These are phyloP conservation scores for Schizophyllum amplum DNA, from an alignment of 1,284 basidiomycete species.

Conservation along the genomic window DNA sequence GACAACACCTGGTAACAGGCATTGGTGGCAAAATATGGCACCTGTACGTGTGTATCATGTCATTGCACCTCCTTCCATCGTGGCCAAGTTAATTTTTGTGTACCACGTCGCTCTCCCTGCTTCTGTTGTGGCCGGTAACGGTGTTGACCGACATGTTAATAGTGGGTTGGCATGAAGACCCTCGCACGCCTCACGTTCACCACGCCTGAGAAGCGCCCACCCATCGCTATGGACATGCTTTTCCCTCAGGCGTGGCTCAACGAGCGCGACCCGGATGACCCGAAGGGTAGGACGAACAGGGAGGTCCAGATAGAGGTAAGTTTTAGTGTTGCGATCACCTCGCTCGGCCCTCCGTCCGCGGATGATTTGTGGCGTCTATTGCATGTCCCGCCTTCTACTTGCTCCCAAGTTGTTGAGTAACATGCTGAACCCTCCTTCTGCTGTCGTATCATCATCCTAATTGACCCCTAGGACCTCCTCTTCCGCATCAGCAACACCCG, in stretches of 20 bases:
- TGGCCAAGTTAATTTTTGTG: no score
- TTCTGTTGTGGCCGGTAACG: no score
- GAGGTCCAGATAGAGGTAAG: constrained; percentile 47
- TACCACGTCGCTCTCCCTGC: no score
- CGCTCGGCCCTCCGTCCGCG: no score
- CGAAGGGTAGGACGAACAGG: constrained; percentile 50
- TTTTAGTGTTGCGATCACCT: no score
- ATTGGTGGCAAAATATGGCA: constrained; percentile 47
- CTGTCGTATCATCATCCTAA: not conserved
- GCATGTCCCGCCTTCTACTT: no score
- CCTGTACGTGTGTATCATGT: constrained; percentile 36
- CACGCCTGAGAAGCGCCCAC: constrained; percentile 37
- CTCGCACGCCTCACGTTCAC: constrained; percentile 36
- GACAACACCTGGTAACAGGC: constrained; percentile 57
- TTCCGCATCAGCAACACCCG: not conserved
- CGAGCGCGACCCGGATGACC: constrained; percentile 31
- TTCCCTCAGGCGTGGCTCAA: constrained; percentile 57
- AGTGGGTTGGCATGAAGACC: constrained; percentile 38
- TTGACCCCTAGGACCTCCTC: not conserved
- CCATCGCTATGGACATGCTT: constrained; percentile 49
- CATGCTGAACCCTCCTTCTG: no score
- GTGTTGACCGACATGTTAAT: no score
- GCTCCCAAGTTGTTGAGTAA: no score
- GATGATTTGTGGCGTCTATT: constrained; percentile 50
- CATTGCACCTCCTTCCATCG: not conserved